These are phyloP conservation scores for Firmiana major DNA, from an alignment of 345 rosid species.

Conservation along the genomic window DNA sequence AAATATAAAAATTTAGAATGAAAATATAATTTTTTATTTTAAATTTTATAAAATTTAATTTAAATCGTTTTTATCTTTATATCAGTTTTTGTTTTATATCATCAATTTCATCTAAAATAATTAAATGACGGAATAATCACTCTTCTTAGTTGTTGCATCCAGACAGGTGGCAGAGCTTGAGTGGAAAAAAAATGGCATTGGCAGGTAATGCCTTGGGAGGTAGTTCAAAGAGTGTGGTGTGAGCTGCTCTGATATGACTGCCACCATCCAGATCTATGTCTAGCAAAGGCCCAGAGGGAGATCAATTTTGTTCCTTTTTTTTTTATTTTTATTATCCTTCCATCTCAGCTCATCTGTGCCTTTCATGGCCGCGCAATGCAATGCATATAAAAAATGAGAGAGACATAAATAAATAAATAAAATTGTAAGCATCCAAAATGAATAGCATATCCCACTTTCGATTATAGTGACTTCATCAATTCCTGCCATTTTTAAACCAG, in stretches of 20 bases:
- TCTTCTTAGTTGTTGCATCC: too few species aligned
- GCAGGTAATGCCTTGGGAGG: neutral
- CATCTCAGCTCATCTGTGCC: neutral
- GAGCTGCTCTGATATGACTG: conserved; percentile 4
- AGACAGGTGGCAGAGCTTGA: neutral
- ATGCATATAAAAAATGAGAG: neutral
- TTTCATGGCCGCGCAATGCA: neutral
- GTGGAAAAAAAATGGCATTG: neutral
- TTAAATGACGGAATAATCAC: too few species aligned
- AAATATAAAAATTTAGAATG: too few species aligned
- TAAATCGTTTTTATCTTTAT: too few species aligned
- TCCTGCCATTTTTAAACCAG: neutral
- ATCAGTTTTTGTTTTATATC: too few species aligned
- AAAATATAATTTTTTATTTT: too few species aligned
- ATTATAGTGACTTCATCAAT: neutral
- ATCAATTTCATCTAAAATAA: too few species aligned
- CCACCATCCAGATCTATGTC: conserved; percentile 9
- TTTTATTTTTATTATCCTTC: neutral
- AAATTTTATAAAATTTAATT: too few species aligned
- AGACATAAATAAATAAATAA: neutral
- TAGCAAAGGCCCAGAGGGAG: neutral
- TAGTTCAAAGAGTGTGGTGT: conserved; percentile 6
- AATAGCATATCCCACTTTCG: conserved; percentile 31
- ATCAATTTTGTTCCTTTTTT: neutral
- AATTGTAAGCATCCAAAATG: conserved; percentile 33